A percentile compares a stretch with the other conserved stretches of the same genome.
These are phyloP conservation scores for Vaccinium corymbosum DNA, from an alignment of 148 eudicot genomes.

Conservation along the genomic window DNA sequence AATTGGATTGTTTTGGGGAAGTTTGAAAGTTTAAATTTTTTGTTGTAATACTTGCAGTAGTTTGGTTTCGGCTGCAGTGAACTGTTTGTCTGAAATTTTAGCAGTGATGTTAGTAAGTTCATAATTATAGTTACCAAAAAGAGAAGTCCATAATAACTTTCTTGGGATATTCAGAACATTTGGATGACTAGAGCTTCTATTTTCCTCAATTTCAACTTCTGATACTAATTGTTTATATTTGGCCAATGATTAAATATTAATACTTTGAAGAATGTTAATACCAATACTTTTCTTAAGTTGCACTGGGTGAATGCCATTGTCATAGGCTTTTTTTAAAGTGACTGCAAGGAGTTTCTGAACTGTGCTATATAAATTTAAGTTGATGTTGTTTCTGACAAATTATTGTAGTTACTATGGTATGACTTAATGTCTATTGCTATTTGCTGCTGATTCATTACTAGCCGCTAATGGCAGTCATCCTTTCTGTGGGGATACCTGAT, in stretches of 20 bases:
- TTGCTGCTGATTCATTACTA: constrained; percentile 37
- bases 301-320: not conserved
- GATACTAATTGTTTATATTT: not conserved
- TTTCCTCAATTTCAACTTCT: not conserved
- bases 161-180: not conserved
- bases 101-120: not conserved
- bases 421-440: constrained; percentile 20
- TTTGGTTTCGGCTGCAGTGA: not conserved
- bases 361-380: not conserved
- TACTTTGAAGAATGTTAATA: not conserved
- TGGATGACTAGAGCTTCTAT: not conserved
- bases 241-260: not conserved
- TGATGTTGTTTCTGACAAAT: not conserved
- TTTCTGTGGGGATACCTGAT: constrained; percentile 95
- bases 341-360: not conserved
- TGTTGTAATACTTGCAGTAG: not conserved
- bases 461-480: constrained; percentile 74
- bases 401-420: not conserved
- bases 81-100: not conserved
- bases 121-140: too few relatives aligned
- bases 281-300: not conserved
- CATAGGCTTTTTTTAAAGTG: not conserved
- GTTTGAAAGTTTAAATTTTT: not conserved
- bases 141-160: too few relatives aligned
- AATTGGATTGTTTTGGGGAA: not conserved